Conservation (phyloP, 768 basidiomycete genomes). For the Calocera viscosa region DNA sequence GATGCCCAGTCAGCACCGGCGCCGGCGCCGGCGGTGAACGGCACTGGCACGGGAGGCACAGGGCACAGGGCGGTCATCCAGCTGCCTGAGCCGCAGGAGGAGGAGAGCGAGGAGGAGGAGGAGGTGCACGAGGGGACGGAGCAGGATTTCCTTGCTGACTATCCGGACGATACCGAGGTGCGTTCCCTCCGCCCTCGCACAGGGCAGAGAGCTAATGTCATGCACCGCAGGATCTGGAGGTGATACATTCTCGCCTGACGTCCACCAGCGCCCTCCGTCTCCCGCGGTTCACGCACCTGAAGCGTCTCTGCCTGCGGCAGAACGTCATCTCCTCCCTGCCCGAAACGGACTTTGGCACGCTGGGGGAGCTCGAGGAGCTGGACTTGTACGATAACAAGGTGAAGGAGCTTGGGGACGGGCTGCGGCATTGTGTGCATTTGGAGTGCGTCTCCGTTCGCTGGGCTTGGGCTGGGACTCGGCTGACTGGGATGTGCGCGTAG, state of each 20-base stretch:
- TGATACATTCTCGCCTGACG: constrained; percentile 65
- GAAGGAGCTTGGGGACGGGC: constrained; percentile 53
- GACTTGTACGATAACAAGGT: constrained; percentile 96
- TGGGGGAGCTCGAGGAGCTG: constrained; percentile 69
- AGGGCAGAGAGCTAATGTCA: constrained; percentile 11
- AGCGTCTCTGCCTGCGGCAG: constrained; percentile 70
- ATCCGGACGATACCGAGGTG: constrained; percentile 78
- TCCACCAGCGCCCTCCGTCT: constrained; percentile 37
- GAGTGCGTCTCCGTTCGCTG: constrained; percentile 22
- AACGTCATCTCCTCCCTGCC: constrained; percentile 67
- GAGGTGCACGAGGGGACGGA: constrained; percentile 22
- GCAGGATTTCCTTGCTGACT: constrained; percentile 56
- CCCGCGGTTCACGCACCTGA: constrained; percentile 57
- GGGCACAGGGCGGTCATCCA: not conserved
- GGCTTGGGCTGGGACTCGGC: no score
- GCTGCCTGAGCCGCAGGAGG: constrained; percentile 18
- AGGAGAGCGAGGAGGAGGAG: constrained; percentile 21
- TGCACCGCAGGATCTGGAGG: constrained; percentile 62
- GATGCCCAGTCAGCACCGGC: not conserved
- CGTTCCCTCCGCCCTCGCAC: constrained; percentile 20
- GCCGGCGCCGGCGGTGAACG: not conserved
- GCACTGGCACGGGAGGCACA: not conserved
- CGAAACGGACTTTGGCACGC: constrained; percentile 50
- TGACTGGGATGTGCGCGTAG: constrained; percentile 38
- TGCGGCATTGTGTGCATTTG: constrained; percentile 36